Base-by-base conservation (phyloP, 2,329 filamentous ascomycete genomes). In the Curvularia hawaiiensis region DNA sequence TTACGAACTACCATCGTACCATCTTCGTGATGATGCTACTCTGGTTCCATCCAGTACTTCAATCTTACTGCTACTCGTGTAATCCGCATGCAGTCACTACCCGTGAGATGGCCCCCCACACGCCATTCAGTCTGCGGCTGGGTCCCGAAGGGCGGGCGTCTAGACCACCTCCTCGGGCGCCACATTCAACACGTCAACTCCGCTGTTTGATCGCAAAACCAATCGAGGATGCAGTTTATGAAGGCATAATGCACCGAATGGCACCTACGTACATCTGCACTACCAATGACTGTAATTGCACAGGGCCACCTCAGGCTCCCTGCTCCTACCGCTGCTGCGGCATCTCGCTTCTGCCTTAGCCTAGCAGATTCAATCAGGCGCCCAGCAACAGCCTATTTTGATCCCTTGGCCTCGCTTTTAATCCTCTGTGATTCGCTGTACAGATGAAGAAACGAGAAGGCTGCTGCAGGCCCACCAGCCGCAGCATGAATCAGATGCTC, bases 331-430 rank as follows among this genome's bases (percentile, higher is more conserved):
- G 49, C 11, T 12, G 20, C 38, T 31, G 22, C 35, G 28, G 8
- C 33, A 24, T 28, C 35, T 52, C 49, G 54, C 49, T 52, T 47
- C 43, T 6, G 52, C 28, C 43, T n/a, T 48, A 14, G 35, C 20
- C 31, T 18, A 26, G 16, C 33, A 16, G 18, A 28, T n/a, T 22
- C 39, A 35, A 48, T 46, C 22, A 56, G 49, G 43, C 49, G 33
- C n/a, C 54, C 50, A 40, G 30, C 26, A 48, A 43, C 2, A n/a
- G 35, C 43, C 49, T 18, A 47, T 46, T 52, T 33, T 28, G 28
- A 46, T 41, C 5, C 9, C 50, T 48, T 35, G 24, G 43, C 54
- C 50, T 22, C 44, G n/a, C 10, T 18, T 7, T 40, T 20, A 18
- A 12, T 3, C 28, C 28, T 6, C 30, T 10, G 16, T 56, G 54